These are phyloP conservation scores for Penicillium corylophilum DNA, from an alignment of 2,329 filamentous ascomycete genomes.

Conservation along the genomic window DNA sequence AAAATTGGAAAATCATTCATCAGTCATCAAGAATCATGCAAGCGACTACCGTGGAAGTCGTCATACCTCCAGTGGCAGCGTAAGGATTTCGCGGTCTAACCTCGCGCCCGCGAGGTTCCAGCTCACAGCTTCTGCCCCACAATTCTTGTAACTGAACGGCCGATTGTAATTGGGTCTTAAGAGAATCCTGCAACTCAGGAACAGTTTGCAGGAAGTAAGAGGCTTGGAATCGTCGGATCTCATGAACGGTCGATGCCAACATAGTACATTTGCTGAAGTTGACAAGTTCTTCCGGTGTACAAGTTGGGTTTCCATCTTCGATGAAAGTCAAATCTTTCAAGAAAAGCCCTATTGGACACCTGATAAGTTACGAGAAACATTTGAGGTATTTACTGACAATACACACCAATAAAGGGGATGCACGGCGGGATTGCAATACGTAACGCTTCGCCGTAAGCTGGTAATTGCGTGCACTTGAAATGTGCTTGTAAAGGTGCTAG, in stretches of 20 bases:
- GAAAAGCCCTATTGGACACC: conserved; percentile 65
- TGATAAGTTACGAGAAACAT: not conserved
- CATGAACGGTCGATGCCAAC: conserved; percentile 22
- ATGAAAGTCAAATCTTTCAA: conserved; percentile 96
- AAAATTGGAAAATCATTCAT: not conserved
- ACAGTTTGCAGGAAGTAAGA: conserved; percentile 84
- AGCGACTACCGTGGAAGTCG: conserved; percentile 14
- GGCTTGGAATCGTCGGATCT: conserved; percentile 88
- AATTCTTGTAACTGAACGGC: conserved; percentile 92
- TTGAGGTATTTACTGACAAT: conserved; percentile 9
- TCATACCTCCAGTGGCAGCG: conserved; percentile 13
- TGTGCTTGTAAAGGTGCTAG: too few species aligned
- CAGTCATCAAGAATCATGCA: conserved; percentile 14
- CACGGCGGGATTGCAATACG: too few species aligned
- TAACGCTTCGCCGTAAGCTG: too few species aligned
- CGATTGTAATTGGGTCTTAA: conserved; percentile 79
- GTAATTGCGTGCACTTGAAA: conserved; percentile 93
- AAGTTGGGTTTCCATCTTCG: conserved; percentile 88
- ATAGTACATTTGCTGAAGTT: conserved; percentile 24
- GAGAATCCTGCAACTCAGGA: conserved; percentile 77
- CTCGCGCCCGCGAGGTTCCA: conserved; percentile 74
- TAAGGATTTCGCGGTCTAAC: too few species aligned
- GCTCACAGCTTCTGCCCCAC: conserved; percentile 88
- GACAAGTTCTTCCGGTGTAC: conserved; percentile 90
- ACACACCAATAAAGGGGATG: conserved; percentile 88